Conservation (phyloP, 73 alveolate species). For the Loxodes magnus region DNA sequence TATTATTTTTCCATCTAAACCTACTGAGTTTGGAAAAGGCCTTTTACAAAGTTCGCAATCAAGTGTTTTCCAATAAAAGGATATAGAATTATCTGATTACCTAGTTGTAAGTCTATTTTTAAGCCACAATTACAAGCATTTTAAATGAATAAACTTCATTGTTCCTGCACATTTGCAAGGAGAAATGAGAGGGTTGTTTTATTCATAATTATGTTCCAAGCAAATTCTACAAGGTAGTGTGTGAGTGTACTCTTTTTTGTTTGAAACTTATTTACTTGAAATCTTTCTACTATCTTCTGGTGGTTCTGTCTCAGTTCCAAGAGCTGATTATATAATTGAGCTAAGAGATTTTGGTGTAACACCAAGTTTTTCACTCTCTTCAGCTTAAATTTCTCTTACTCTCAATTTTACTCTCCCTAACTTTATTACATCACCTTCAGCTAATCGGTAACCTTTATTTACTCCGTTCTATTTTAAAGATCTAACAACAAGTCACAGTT, state of each 20-base stretch:
- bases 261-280: too few relatives aligned
- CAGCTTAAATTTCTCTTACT: conserved; percentile 41
- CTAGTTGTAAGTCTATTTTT: conserved; percentile 31
- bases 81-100: neutral
- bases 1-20: neutral
- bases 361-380: too few relatives aligned
- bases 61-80: conserved; percentile 23
- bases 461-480: conserved; percentile 27
- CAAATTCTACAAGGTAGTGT: conserved; percentile 23
- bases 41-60: conserved; percentile 49
- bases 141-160: conserved; percentile 50
- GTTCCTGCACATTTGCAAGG: conserved; percentile 80
- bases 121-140: conserved; percentile 68
- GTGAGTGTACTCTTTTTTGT: too few relatives aligned
- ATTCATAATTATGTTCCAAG: conserved; percentile 14
- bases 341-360: too few relatives aligned
- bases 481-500: conserved; percentile 52
- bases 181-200: conserved; percentile 53
- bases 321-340: too few relatives aligned
- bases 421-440: conserved; percentile 38
- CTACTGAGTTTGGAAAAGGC: conserved; percentile 19
- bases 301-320: conserved; percentile 56
- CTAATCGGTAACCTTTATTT: conserved; percentile 28
- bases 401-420: conserved; percentile 50
- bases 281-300: conserved; percentile 40